Evolutionary conservation across 2,329 filamentous ascomycete species (phyloP).

Genomic region (Colletotrichum sp.): DNA sequence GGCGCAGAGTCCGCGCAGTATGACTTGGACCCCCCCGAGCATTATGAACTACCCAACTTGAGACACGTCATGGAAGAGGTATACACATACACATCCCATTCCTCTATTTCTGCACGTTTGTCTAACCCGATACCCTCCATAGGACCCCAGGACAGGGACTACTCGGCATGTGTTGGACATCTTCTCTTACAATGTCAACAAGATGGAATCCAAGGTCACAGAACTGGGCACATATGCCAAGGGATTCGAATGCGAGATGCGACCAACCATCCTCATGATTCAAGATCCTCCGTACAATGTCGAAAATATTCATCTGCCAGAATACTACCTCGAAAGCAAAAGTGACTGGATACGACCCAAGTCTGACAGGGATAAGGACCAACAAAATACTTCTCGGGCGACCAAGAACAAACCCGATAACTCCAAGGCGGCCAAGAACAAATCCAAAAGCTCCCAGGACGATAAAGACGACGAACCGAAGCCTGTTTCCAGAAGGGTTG

Average conservation of each 20-base stretch:
- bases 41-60: neutral
- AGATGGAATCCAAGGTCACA: neutral
- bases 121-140: neutral
- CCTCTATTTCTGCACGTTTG: neutral
- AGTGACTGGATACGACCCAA: neutral
- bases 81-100: neutral
- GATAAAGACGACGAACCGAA: neutral
- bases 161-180: neutral
- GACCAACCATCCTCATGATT: neutral
- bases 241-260: neutral
- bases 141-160: neutral
- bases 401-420: neutral
- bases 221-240: neutral
- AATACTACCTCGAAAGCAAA: neutral
- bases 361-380: neutral
- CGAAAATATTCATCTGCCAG: neutral
- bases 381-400: neutral
- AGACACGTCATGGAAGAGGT: neutral
- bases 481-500: neutral
- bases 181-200: neutral
- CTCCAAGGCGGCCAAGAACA: neutral
- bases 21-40: neutral
- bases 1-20: neutral
- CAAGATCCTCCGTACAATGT: neutral
- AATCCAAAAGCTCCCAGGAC: neutral